Percentiles rank a stretch among this genome's conserved stretches.
Conservation (phyloP, 306 rosid species). For the Cyclanthera cordifolia region DNA sequence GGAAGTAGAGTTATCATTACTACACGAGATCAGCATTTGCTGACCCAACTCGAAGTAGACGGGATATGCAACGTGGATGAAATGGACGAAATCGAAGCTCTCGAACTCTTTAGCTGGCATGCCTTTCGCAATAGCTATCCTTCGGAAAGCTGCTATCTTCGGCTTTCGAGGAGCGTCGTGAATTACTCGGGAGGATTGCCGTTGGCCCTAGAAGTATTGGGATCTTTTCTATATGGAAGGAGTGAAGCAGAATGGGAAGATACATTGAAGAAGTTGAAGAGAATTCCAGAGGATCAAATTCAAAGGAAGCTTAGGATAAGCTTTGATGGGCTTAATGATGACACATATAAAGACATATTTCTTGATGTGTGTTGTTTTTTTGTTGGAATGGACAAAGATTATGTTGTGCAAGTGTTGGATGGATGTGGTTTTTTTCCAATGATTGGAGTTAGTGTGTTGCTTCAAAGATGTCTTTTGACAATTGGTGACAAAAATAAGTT, state of each 20-base stretch:
- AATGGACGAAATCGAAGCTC: constrained; percentile 17
- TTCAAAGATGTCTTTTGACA: constrained; percentile 20
- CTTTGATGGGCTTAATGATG: constrained; percentile 13
- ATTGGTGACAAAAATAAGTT: constrained; percentile 10
- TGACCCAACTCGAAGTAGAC: neutral
- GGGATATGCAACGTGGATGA: neutral
- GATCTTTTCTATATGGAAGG: constrained; percentile 22
- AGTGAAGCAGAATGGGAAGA: constrained; percentile 15
- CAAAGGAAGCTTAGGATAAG: constrained; percentile 21
- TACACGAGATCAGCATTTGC: constrained; percentile 11
- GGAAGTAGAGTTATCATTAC: constrained; percentile 24
- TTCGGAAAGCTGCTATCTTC: neutral
- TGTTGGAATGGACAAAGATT: constrained; percentile 12
- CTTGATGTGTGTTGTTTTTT: constrained; percentile 35
- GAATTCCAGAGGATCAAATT: constrained; percentile 17
- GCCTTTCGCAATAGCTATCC: constrained; percentile 14
- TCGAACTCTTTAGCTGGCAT: constrained; percentile 22
- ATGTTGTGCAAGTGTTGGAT: constrained; percentile 17
- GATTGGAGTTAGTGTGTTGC: constrained; percentile 19
- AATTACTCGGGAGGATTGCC: constrained; percentile 27
- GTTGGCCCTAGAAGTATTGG: constrained; percentile 29
- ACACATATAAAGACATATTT: constrained; percentile 18
- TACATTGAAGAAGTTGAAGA: constrained; percentile 18
- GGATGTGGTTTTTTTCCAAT: constrained; percentile 23
- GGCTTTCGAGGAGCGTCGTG: constrained; percentile 4